Conservation (phyloP, 495 filamentous ascomycete genomes). For the Podospora sp. region DNA sequence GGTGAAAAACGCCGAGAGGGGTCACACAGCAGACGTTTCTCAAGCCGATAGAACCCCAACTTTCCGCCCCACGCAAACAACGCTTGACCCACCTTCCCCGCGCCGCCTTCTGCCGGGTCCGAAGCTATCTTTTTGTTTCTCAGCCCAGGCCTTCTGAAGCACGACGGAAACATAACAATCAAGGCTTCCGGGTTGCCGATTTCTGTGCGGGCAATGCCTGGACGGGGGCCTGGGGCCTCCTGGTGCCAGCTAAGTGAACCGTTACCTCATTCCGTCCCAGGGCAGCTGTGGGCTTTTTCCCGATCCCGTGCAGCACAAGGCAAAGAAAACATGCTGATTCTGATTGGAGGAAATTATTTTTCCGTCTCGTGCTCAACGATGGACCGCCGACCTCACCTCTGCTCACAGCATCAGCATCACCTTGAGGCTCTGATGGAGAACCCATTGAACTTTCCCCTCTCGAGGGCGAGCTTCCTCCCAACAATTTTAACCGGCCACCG, state of each 20-base stretch:
- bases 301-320: background rate
- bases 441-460: background rate
- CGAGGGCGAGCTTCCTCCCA: background rate
- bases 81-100: background rate
- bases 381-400: background rate
- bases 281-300: background rate
- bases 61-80: background rate
- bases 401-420: background rate
- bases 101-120: background rate
- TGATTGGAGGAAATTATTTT: slow-evolving; percentile 40
- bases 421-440: background rate
- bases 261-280: background rate
- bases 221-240: background rate
- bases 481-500: slow-evolving; percentile 18
- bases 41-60: background rate
- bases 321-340: background rate
- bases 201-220: background rate
- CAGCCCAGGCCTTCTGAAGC: background rate
- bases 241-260: background rate
- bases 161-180: background rate
- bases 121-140: background rate
- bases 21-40: slow-evolving; percentile 3
- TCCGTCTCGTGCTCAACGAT: slow-evolving; percentile 25
- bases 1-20: background rate
- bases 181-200: background rate